Base-by-base conservation (phyloP, 495 filamentous ascomycete genomes). In the Aspergillus incahuasiensis region DNA sequence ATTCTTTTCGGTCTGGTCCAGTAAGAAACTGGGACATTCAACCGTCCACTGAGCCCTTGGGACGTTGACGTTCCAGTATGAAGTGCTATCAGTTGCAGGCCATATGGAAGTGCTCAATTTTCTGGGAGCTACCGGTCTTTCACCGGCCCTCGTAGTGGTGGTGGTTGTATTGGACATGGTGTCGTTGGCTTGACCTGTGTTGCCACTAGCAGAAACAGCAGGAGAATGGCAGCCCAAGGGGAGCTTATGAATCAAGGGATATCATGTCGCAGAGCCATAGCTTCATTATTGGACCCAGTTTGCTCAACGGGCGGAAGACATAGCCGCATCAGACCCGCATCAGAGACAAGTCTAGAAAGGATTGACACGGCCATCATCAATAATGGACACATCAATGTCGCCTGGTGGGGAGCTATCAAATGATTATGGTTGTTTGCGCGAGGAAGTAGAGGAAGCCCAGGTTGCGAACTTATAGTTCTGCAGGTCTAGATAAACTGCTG, bases 51-150 rank as follows among this genome's bases (percentile, higher is more conserved):
- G 67, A 20, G 72, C 60, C 16, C 67, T 72, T 4, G 87, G 86
- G 15, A 94, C 69, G 67, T 96, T 95, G 59, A 89, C 77, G 40
- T 88, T 82, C 89, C 89, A 95, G 74, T 86, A 95, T 1, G 88
- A 86, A 16, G 86, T 22, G 18, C 25, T 43, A 19, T 47, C 52
- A 0, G 54, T 46, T 13, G 58, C 41, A 13, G 59, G 15, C 35
- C 59, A 61, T 15, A 44, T 52, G 6, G 59, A 55, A 18, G 58
- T 28, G 5, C 45, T 41, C 19, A 56, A 39, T 54, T 62, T 21
- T 16, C 35, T 57, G 21, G 65, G 49, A 11, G 40, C 55, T 64
- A 67, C 46, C 65, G 60, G 43, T 68, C 63, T 42, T 63, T 56
- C 34, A 6, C n/a, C 15, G 5, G 40, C 34, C 2, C 50, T 34